A percentile compares a stretch with the other conserved stretches of the same genome.
Conservation (phyloP, 495 filamentous ascomycete species). For the Tetracladium setigerum region DNA sequence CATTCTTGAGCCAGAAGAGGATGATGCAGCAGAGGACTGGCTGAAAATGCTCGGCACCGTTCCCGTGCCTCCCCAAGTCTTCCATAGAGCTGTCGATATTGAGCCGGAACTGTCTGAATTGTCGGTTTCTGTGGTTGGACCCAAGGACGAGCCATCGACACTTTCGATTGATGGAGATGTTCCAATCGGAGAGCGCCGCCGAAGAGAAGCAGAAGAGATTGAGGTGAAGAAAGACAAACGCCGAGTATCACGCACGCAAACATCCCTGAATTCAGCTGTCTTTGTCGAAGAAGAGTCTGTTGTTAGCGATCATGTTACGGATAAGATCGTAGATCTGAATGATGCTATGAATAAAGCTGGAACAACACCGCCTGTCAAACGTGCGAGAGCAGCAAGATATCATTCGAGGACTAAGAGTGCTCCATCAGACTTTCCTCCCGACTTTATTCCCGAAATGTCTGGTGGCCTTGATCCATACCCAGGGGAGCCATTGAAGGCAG, state of each 20-base stretch:
- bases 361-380: not conserved
- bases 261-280: not conserved
- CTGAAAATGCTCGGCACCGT: slow-evolving; percentile 68
- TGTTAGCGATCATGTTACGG: slow-evolving; percentile 1
- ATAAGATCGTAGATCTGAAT: slow-evolving; percentile 6
- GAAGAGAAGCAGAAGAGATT: slow-evolving; percentile 5
- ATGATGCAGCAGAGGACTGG: slow-evolving; percentile 79
- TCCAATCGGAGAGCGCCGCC: slow-evolving; percentile 17
- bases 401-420: not conserved
- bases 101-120: not conserved
- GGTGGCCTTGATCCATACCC: too few species aligned
- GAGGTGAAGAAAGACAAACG: not conserved
- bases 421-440: too few species aligned
- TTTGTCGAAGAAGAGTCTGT: slow-evolving; percentile 7
- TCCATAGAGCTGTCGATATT: not conserved
- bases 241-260: not conserved
- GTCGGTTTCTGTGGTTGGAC: not conserved
- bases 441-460: too few species aligned
- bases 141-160: not conserved
- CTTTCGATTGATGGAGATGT: slow-evolving; percentile 9
- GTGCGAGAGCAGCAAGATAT: not conserved
- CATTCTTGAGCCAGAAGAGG: slow-evolving; percentile 58
- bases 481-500: not conserved
- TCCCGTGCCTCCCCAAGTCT: slow-evolving; percentile 61
- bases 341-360: slow-evolving; percentile 12